Base-by-base conservation (phyloP, 257 asterid genomes). In the Verbena officinalis region DNA sequence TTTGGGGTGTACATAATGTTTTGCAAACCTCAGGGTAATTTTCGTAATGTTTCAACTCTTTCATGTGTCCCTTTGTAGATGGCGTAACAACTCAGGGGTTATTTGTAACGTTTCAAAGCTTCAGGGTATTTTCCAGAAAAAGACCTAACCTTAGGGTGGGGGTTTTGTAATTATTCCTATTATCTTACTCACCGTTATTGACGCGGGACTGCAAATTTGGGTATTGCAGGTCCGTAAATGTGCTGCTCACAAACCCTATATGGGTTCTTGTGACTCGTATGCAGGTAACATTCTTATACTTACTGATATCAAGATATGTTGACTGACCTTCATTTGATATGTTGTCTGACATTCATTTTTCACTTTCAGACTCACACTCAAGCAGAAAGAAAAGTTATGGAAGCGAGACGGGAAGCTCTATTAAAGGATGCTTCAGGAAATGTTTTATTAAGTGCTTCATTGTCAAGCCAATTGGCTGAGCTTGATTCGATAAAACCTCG, bases 181-280 rank as follows among this genome's bases (percentile, higher is more conserved):
- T 61, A n/a, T 14, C 33, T 56, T 59, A 45, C 34, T 54, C 73
- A 14, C 30, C 11, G 16, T 24, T 45, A n/a, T n/a, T n/a, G n/a
- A n/a, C 11, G 58, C 31, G 12, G 36, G 49, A 67, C 34, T 64
- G 23, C 12, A 31, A 69, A 13, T 62, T 40, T 54, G 34, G 59
- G 39, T 15, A 51, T 59, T 22, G 69, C 86, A 86, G 97, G 77
- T 79, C 96, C 17, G 65, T 89, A 48, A 91, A 91, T 65, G 96
- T 91, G 51, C 75, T 91, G 75, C 62, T 84, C 51, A 91, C 98
- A 61, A 91, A 72, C 70, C 98, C 98, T 20, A 86, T 89, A 81
- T 91, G 98, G 96, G 90, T 89, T 34, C 89, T 91, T 46, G 98
- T 91, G 73, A 91, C 96, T 58, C 96, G 95, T 53, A 91, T 91